Evolutionary conservation across 208 protist species (phyloP), one percentile per base, ranked within the genome.

Genomic region (Trichomonas gallinae): DNA sequence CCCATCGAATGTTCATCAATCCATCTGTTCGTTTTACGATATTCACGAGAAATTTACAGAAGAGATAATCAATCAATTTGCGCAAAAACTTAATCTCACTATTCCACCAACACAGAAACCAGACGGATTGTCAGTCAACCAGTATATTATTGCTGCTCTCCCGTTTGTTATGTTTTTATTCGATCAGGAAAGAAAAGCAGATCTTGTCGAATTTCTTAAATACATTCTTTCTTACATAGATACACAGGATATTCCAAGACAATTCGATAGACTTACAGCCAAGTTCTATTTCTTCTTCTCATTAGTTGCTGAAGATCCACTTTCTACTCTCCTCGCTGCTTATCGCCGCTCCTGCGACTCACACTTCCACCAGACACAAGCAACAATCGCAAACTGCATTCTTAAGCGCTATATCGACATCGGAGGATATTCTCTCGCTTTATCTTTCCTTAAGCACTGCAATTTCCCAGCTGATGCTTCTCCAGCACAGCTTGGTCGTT

Each of bases 301-400:
- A 48, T 48, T 93, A 51, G 26, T 44, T 38, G 87, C 87, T 17
- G 34, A 34, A 51, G 44, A 93, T 51, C 87, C 87, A 38, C 44
- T 93, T 38, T 26, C 42, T 38, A 51, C 44, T 38, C 40, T 93
- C 17, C 36, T 93, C 15, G 87, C 44, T 38, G 87, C 87, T 38
- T 93, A 93, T 93, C 87, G 87, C n/a, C 87, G 87, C 31, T 93
- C 87, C 11, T 93, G 87, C n/a, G 87, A 93, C 46, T 26, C 36
- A 15, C 87, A 93, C 44, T 38, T 93, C n/a, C 87, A 93, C 44
- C 87, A 93, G 31, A 38, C 87, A 13, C 87, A 93, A 93, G 87
- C 87, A 4, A 93, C 87, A 93, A 93, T 93, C 4, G 87, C 45
- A 0, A 93, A 93, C 44, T 93, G 87, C 44, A 58, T 93, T 40